A percentile compares a stretch with the other conserved stretches of the same genome.
phyloP scores from a whole-genome alignment of 2,329 filamentous ascomycete genomes.

The Cyclaneusma minus region DNA sequence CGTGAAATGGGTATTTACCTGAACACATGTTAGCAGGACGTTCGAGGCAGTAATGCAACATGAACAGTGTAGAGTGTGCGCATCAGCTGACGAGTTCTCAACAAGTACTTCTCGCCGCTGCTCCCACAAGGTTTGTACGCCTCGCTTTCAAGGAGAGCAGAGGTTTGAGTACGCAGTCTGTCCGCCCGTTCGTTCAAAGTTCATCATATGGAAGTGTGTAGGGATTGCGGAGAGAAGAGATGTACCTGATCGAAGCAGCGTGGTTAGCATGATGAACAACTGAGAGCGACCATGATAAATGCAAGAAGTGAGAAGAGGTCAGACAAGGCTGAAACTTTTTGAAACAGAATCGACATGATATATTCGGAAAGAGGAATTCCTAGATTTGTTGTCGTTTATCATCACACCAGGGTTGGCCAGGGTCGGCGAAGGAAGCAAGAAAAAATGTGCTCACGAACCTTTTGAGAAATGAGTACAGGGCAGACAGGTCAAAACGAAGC shows the following conservation, averaged over 20 bases:
- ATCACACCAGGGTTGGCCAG: constrained; percentile 17
- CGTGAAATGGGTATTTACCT: constrained; percentile 7
- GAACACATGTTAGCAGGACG: constrained; percentile 8
- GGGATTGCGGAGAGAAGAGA: constrained; percentile 4
- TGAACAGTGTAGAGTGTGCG: constrained; percentile 3
- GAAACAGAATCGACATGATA: constrained; percentile 22
- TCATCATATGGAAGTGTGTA: constrained; percentile 20
- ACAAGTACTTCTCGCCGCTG: constrained; percentile 21
- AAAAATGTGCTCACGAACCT: constrained; percentile 13
- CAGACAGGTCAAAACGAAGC: not conserved
- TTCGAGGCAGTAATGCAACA: constrained; percentile 5
- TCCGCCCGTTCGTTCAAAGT: constrained; percentile 30
- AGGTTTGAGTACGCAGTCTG: constrained; percentile 22
- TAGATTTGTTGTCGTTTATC: constrained; percentile 19
- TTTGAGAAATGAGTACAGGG: constrained; percentile 5
- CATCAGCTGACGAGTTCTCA: constrained; percentile 29
- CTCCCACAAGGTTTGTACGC: constrained; percentile 24
- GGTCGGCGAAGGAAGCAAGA: constrained; percentile 5
- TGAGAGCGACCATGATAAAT: constrained; percentile 3
- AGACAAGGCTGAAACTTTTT: constrained; percentile 29
- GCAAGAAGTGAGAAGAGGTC: constrained; percentile 15
- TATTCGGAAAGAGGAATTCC: constrained; percentile 22
- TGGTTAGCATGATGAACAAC: constrained; percentile 9
- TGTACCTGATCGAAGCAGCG: constrained; percentile 16
- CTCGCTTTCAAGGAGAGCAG: constrained; percentile 21